Conservation (phyloP, 1,284 basidiomycete genomes). For the Naganishia albida region DNA sequence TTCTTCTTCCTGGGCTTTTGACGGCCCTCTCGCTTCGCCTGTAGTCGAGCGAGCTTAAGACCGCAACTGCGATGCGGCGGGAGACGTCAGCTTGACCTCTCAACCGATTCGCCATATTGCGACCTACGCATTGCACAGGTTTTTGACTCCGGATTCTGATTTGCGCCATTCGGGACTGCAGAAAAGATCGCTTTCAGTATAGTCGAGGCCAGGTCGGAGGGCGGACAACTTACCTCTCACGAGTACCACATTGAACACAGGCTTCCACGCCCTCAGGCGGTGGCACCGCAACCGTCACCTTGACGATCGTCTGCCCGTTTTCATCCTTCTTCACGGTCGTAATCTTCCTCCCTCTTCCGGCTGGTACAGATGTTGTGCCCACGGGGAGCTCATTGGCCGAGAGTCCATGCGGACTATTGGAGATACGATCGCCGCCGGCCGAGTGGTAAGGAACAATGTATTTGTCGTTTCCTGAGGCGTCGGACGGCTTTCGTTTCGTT, state of each 20-base stretch:
- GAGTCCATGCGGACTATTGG: conserved; percentile 25
- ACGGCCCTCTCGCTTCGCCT: conserved; percentile 51
- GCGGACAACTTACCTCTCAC: conserved; percentile 57
- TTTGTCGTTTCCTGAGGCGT: conserved; percentile 5
- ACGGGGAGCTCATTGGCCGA: conserved; percentile 12
- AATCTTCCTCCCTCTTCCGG: conserved; percentile 24
- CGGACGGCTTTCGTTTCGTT: conserved; percentile 22
- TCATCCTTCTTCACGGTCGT: conserved; percentile 25
- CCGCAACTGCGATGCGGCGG: conserved; percentile 40
- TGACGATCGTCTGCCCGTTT: conserved; percentile 25
- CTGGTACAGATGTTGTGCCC: conserved; percentile 22
- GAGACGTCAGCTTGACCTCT: background rate
- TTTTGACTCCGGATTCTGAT: conserved; percentile 77
- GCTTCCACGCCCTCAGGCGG: conserved; percentile 71
- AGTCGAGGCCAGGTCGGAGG: background rate
- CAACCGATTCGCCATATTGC: background rate
- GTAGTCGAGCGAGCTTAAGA: conserved; percentile 48
- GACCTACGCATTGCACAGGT: conserved; percentile 88
- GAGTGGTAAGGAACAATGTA: conserved; percentile 24
- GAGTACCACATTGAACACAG: conserved; percentile 80
- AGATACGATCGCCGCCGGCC: conserved; percentile 23
- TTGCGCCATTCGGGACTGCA: conserved; percentile 86
- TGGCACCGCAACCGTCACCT: conserved; percentile 36
- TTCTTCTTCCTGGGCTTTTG: conserved; percentile 49
- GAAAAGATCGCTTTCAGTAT: conserved; percentile 4